phyloP scores from a whole-genome alignment of 106 monocot species.

The Dactylorhiza incarnata region DNA sequence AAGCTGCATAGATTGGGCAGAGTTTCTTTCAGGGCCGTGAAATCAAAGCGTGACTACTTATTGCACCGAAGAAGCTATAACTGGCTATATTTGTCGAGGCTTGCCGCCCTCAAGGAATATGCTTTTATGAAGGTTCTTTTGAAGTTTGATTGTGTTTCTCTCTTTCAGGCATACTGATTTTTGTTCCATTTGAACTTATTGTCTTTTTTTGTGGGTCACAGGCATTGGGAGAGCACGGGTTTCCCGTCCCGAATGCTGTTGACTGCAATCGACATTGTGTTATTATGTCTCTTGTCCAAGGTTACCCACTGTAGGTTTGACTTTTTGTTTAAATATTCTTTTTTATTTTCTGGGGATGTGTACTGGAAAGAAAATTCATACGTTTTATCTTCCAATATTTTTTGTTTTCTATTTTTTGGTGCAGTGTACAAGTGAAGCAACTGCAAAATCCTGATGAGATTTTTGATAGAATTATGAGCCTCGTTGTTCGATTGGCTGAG shows the following conservation, averaged over 20 bases:
- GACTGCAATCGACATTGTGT: slow-evolving; percentile 97
- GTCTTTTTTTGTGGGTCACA: slow-evolving; percentile 9
- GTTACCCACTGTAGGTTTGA: slow-evolving; percentile 84
- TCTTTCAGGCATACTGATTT: background rate
- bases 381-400: background rate
- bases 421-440: slow-evolving; percentile 78
- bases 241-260: slow-evolving; percentile 92
- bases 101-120: slow-evolving; percentile 93
- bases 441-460: slow-evolving; percentile 74
- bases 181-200: slow-evolving; percentile 3
- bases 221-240: slow-evolving; percentile 92
- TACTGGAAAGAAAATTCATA: background rate
- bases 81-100: slow-evolving; percentile 95
- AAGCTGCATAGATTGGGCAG: slow-evolving; percentile 96
- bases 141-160: background rate
- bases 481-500: slow-evolving; percentile 79
- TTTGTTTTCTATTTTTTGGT: background rate
- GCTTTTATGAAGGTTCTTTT: slow-evolving; percentile 90
- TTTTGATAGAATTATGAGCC: slow-evolving; percentile 70
- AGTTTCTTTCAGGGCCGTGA: slow-evolving; percentile 89
- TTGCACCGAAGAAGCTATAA: slow-evolving; percentile 69
- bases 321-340: slow-evolving; percentile 7
- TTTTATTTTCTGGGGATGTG: background rate
- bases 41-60: slow-evolving; percentile 93
- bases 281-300: slow-evolving; percentile 87